Base-by-base conservation (phyloP, 495 filamentous ascomycete species). In the Daldinia childiae region DNA sequence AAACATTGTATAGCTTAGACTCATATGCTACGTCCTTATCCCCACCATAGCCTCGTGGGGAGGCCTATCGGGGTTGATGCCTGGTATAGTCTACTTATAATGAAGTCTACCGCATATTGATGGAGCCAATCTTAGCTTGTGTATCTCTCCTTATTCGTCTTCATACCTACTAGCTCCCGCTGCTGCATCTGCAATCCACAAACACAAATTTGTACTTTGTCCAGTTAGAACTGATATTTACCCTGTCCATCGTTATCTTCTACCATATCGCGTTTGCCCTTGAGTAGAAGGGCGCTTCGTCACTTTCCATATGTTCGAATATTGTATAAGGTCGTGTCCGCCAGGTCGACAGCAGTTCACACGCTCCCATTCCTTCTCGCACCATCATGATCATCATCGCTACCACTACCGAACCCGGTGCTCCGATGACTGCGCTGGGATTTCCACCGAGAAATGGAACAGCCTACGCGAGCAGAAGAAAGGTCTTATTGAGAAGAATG, bases 371-470 rank as follows among this genome's bases (percentile, higher is more conserved):
- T 74, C 71, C 26, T 73, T 71, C 67, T 66, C 54, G 3, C 63
- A 76, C 36, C 68, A 70, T 39, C 62, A 72, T 64, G 55, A 68
- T 58, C 51, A 64, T 56, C 41, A 63, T 29, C 71, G 57, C 14
- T 48, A 59, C 51, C 66, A 66, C 27, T 43, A 41, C 50, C 67
- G 58, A 19, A 19, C 62, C 9, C 61, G 65, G 62, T 76, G 74
- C 56, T 65, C 43, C 50, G 74, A 76, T n/a, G 62, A 66, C 74
- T 76, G 74, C 34, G 74, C 76, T 34, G 64, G 71, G 24, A 59
- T 78, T 57, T 34, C 71, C 9, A 11, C 66, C 27, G 76, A 76
- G 15, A 41, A 70, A 27, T 78, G 71, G 74, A 71, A 74, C 58
- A 66, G 26, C 56, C 41, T 76, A 11, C 27, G 62, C 58, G 58